Evolutionary conservation across 2,329 filamentous ascomycete species (phyloP), one percentile per base, ranked within the genome.

Genomic region (Epichloe amarillans): DNA sequence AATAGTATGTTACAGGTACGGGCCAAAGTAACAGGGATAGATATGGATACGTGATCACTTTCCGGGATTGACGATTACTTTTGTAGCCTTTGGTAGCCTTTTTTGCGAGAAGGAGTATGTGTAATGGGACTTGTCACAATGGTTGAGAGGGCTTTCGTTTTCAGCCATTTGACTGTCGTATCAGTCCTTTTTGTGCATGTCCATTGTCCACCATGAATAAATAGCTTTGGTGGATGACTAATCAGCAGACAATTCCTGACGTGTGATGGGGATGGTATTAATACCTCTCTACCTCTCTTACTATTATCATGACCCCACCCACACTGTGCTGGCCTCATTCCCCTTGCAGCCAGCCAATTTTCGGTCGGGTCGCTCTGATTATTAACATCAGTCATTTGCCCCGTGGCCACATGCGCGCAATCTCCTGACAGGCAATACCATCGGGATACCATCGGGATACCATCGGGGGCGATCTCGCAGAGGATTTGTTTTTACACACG

Each of bases 301-400:
- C 26, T 26, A 30, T 30, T 26, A 30, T 30, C 37, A 38, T n/a
- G 14, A 4, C 12, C n/a, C 35, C 49, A 46, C n/a, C 35, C 49
- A 41, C 49, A 50, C 42, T 23, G 42, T 26, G 42, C 35, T 40
- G 14, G 42, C 49, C 42, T 35, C n/a, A 2, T 46, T 50, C 49
- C 43, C 49, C 43, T 50, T 46, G 21, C 49, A 50, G 40, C 33
- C 41, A 44, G 37, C 12, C 36, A 45, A 33, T 36, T 38, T 42
- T 21, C 40, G 19, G 40, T 42, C 21, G 40, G 8, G 12, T 19
- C 8, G n/a, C 12, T 42, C 47, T 49, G 38, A 17, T 17, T 14
- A 19, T 17, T 21, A 21, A 21, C 11, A 19, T 33, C 47, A 49
- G 30, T 21, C 44, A 45, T 38, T 23, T 33, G 37, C 39, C 39